phyloP scores from a whole-genome alignment of 208 protist genomes.

The Leishmania tarentolae region DNA sequence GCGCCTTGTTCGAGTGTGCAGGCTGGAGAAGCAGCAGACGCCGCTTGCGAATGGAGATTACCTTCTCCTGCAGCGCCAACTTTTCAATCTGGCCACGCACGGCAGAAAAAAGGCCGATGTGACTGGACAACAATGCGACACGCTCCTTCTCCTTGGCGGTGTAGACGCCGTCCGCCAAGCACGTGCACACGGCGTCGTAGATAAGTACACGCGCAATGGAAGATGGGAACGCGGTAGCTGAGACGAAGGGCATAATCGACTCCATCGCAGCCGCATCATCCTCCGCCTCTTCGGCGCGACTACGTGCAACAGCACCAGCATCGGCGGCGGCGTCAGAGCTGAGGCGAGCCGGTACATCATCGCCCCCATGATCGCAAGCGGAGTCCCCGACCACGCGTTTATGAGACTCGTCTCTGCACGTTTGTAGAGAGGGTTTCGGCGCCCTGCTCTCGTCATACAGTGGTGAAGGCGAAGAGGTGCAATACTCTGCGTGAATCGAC shows the following conservation, averaged over 20 bases:
- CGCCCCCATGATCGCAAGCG: background rate
- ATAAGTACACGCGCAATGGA: constrained; percentile 57
- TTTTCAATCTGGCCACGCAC: constrained; percentile 73
- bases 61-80: constrained; percentile 57
- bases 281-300: constrained; percentile 7
- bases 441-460: background rate
- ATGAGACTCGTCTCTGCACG: background rate
- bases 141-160: constrained; percentile 48
- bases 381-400: background rate
- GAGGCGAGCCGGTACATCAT: background rate
- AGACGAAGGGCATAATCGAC: constrained; percentile 49
- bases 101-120: constrained; percentile 59
- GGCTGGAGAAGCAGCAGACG: constrained; percentile 32
- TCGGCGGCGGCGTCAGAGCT: background rate
- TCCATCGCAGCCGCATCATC: constrained; percentile 25
- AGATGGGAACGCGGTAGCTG: constrained; percentile 44
- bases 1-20: too few species aligned
- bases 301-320: background rate
- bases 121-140: constrained; percentile 56
- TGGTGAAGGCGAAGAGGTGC: background rate
- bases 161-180: constrained; percentile 60
- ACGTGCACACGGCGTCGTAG: constrained; percentile 73
- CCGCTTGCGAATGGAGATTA: constrained; percentile 58
- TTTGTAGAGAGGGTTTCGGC: background rate
- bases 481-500: background rate